Percentiles rank a stretch among this genome's conserved stretches.
These are phyloP conservation scores for Linderniella brevidens DNA, from an alignment of 257 asterid species.

Conservation along the genomic window DNA sequence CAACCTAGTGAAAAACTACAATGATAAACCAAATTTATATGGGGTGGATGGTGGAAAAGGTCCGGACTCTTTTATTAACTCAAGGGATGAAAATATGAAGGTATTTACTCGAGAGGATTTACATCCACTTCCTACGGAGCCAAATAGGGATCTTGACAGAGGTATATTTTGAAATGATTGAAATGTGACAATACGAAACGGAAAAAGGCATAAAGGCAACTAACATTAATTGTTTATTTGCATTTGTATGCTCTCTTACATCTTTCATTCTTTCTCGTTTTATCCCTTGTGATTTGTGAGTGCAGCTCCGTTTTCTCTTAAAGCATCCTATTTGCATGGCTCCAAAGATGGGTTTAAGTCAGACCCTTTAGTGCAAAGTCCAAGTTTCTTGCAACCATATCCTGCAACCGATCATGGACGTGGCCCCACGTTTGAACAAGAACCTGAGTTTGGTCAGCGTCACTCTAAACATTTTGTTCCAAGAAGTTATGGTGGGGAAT, in stretches of 20 bases:
- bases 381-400: no score
- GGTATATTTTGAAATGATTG: conserved; percentile 19
- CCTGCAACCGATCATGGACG: no score
- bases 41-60: conserved; percentile 29
- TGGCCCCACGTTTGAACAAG: background rate
- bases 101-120: conserved; percentile 24
- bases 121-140: conserved; percentile 28
- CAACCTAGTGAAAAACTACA: conserved; percentile 15
- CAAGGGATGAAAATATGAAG: conserved; percentile 38
- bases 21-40: conserved; percentile 20
- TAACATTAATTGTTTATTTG: background rate
- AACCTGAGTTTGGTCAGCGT: conserved; percentile 12
- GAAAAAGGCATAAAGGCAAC: no score
- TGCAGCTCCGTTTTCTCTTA: no score
- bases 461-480: conserved; percentile 25
- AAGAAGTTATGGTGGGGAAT: conserved; percentile 33
- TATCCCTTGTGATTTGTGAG: no score
- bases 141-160: conserved; percentile 30
- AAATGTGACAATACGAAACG: no score
- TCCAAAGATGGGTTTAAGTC: background rate
- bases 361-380: no score
- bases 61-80: conserved; percentile 24
- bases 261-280: background rate
- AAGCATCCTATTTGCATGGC: background rate
- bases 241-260: background rate